phyloP scores from a whole-genome alignment of 805 yeast species.

The Ogataea pini region DNA sequence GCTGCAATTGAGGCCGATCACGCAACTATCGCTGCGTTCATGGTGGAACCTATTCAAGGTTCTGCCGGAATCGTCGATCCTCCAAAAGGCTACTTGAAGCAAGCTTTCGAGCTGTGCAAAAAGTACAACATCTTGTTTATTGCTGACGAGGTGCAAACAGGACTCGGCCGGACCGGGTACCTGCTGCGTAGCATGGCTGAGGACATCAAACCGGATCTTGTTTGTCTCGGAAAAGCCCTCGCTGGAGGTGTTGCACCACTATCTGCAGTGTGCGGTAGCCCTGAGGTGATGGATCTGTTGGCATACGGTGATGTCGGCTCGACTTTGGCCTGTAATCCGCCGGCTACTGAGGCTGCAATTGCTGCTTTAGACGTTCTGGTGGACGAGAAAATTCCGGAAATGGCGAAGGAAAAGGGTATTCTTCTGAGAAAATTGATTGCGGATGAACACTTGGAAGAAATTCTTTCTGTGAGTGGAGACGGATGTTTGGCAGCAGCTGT shows the following conservation, averaged over 20 bases:
- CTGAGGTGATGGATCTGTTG: conserved; percentile 27
- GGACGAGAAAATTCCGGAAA: conserved; percentile 25
- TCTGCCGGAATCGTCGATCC: conserved; percentile 33
- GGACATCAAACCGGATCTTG: conserved; percentile 30
- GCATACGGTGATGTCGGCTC: conserved; percentile 30
- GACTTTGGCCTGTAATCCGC: conserved; percentile 34
- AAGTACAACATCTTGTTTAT: conserved; percentile 29
- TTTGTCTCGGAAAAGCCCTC: conserved; percentile 32
- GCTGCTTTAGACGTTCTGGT: conserved; percentile 32
- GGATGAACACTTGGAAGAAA: conserved; percentile 18
- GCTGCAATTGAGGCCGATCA: conserved; percentile 26
- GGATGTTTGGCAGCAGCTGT: conserved; percentile 29
- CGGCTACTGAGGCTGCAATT: conserved; percentile 32
- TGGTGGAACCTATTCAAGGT: conserved; percentile 35
- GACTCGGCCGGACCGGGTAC: conserved; percentile 32
- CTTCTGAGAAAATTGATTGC: conserved; percentile 19
- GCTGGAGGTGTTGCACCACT: conserved; percentile 31
- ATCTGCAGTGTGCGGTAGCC: conserved; percentile 28
- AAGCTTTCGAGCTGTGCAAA: conserved; percentile 27
- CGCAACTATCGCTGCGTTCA: conserved; percentile 28
- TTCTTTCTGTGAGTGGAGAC: conserved; percentile 24
- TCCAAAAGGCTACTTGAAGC: conserved; percentile 26
- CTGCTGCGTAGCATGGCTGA: conserved; percentile 22
- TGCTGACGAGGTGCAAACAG: conserved; percentile 35
- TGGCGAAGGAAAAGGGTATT: conserved; percentile 23